These are phyloP conservation scores for Cicer bijugum DNA, from an alignment of 306 rosid species.

Conservation along the genomic window DNA sequence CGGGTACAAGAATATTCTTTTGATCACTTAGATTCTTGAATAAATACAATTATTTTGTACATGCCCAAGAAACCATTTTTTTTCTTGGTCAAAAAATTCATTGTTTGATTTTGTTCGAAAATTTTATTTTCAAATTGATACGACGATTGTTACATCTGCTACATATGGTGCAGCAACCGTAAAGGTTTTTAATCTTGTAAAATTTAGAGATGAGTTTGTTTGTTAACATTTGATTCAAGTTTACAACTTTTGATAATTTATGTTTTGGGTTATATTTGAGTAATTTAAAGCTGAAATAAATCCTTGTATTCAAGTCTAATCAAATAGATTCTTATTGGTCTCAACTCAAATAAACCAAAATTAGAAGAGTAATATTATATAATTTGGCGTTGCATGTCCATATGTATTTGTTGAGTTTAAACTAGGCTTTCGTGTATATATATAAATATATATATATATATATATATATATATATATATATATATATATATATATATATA, in stretches of 20 bases:
- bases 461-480: neutral
- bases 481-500: neutral
- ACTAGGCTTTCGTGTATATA: neutral
- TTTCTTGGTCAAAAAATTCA: constrained; percentile 28
- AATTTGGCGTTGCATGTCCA: neutral
- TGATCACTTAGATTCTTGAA: constrained; percentile 40
- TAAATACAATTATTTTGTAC: neutral
- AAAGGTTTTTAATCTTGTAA: neutral
- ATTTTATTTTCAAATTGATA: constrained; percentile 18
- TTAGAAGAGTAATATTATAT: neutral
- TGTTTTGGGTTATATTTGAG: constrained; percentile 12
- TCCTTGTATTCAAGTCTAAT: neutral
- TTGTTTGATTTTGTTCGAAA: constrained; percentile 28
- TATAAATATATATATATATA: neutral
- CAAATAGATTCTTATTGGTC: neutral
- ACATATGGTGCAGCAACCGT: no score
- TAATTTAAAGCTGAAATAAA: neutral
- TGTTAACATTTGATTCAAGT: neutral
- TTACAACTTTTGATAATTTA: constrained; percentile 14
- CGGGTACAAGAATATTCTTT: constrained; percentile 68
- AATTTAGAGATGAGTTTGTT: constrained; percentile 13
- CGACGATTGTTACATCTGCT: constrained; percentile 25
- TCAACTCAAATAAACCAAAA: constrained; percentile 6
- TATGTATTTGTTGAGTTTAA: neutral
- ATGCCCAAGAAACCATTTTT: constrained; percentile 27